Evolutionary conservation across 495 filamentous ascomycete genomes (phyloP).

Genomic region (Lophium mytilinum): DNA sequence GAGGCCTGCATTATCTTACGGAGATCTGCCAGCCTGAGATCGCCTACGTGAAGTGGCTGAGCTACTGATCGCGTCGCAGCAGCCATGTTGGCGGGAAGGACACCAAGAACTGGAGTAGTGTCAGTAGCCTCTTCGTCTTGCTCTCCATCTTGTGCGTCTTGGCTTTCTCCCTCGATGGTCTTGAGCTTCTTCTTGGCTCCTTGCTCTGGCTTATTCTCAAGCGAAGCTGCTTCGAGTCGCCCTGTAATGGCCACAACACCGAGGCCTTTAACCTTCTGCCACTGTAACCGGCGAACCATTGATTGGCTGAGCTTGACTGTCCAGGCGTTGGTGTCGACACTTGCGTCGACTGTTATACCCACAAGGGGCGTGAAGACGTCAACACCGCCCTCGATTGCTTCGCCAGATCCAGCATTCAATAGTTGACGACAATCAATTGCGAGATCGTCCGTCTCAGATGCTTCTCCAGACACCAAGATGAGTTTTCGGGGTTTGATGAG

Average conservation of each 20-base stretch:
- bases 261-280: constrained; percentile 86
- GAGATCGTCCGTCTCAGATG: constrained; percentile 65
- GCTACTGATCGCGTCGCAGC: constrained; percentile 68
- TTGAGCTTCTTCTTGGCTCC: constrained; percentile 57
- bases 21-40: constrained; percentile 81
- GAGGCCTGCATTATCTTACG: constrained; percentile 71
- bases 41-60: constrained; percentile 89
- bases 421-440: constrained; percentile 76
- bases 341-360: constrained; percentile 70
- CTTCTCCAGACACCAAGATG: constrained; percentile 74
- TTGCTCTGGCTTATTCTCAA: constrained; percentile 27
- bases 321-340: constrained; percentile 97
- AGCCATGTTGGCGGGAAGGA: constrained; percentile 66
- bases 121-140: constrained; percentile 6
- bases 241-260: constrained; percentile 85
- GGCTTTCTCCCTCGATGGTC: constrained; percentile 41
- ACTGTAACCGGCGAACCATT: constrained; percentile 75
- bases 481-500: constrained; percentile 90
- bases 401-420: constrained; percentile 45
- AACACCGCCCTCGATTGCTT: constrained; percentile 36
- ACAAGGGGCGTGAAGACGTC: constrained; percentile 74
- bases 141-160: constrained; percentile 17
- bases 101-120: constrained; percentile 49
- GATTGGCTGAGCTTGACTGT: constrained; percentile 77
- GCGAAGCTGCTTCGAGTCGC: constrained; percentile 35